Conservation (phyloP, 2,329 filamentous ascomycete species). For the Xylaria sp. region DNA sequence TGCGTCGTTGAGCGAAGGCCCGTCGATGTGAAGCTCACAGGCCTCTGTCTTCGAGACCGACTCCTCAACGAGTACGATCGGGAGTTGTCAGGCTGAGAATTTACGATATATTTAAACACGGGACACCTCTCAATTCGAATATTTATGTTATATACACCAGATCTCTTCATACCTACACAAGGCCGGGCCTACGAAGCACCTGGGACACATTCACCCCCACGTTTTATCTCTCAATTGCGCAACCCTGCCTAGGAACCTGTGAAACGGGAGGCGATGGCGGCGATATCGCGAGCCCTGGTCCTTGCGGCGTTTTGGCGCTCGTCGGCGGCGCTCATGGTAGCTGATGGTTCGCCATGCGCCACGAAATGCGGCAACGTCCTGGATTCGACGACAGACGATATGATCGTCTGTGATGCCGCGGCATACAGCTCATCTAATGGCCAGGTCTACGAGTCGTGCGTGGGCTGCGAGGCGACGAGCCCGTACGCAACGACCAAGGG, state of each 20-base stretch:
- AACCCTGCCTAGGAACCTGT: background rate
- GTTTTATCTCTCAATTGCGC: background rate
- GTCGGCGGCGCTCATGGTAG: conserved; percentile 44
- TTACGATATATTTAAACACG: background rate
- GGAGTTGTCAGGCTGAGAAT: background rate
- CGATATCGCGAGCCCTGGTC: conserved; percentile 24
- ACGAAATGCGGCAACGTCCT: conserved; percentile 58
- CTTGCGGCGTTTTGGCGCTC: conserved; percentile 28
- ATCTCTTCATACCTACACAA: background rate
- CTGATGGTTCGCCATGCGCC: conserved; percentile 52
- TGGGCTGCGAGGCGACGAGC: conserved; percentile 57
- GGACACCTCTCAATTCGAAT: background rate
- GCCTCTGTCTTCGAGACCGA: background rate
- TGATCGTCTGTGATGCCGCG: conserved; percentile 52
- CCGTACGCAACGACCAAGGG: conserved; percentile 44
- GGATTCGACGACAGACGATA: conserved; percentile 46
- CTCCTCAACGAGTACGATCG: background rate
- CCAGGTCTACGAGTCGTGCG: conserved; percentile 54
- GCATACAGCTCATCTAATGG: conserved; percentile 45
- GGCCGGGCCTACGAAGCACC: background rate
- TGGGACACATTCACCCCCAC: background rate
- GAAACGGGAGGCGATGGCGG: conserved; percentile 6
- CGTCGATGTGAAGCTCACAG: background rate
- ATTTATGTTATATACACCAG: background rate
- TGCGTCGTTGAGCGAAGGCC: conserved; percentile 4